Base-by-base conservation (phyloP, 2,329 filamentous ascomycete genomes). In the Fusarium chuoi region DNA sequence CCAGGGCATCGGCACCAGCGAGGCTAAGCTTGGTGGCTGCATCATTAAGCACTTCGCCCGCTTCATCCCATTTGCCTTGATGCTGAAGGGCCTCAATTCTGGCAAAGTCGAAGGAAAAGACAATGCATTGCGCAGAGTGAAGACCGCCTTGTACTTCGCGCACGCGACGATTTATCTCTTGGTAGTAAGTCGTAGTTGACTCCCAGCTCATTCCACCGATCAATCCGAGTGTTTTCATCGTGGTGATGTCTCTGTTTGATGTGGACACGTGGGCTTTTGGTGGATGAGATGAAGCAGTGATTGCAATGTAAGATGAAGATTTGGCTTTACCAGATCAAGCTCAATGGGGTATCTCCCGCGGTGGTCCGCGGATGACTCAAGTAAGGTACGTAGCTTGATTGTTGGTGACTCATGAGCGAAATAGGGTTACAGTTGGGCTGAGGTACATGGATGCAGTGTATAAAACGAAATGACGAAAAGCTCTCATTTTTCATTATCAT, bases 151-250 rank as follows among this genome's bases (percentile, higher is more conserved):
- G 62, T 7, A 73, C 46, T 7, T 75, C 28, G 6, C 75, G 72
- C 4, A 79, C 75, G 4, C 73, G 73, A 11, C 75, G 67, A 24
- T 78, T 78, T 55, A 79, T 78, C 15, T 75, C 70, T 39, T 76
- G 73, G 46, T 79, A 79, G 62, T 79, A 79, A 1, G 70, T 76
- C 0, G 71, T 69, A 3, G 77, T 79, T 0, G 78, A 78, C 17
- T 78, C 75, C 73, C 73, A 78, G 51, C 73, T 79, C 77, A 78
- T 79, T 20, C 78, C 78, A 4, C 77, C 78, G 14, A 79, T 69
- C 1, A 79, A 35, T 4, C 78, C 78, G 4, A 78, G 51, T 1
- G 77, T 78, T 54, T 77, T 78, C 79, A 78, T 78, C 1, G 38
- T 58, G 67, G 7, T 28, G 7, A 6, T 28, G 28, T 28, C 28